Evolutionary conservation across 495 filamentous ascomycete species (phyloP).

Genomic region (Lophiostoma macrostomum): DNA sequence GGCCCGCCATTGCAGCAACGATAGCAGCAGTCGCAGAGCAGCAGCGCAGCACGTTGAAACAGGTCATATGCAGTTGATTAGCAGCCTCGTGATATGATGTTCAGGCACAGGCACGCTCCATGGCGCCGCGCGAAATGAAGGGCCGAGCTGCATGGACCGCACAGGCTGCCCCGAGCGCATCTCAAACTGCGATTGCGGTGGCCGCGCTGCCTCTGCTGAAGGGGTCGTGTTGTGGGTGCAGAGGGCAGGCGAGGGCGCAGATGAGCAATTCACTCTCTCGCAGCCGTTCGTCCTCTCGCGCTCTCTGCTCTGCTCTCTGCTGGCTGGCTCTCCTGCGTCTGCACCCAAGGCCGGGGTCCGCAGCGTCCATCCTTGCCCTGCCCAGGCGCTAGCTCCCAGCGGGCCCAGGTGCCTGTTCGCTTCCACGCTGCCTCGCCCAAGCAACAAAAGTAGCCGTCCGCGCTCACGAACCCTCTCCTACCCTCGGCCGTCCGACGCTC

Average conservation of each 20-base stretch:
- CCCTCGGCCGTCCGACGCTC: not conserved
- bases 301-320: no score
- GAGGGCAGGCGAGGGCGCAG: no score
- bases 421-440: not conserved
- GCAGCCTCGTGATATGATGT: constrained; percentile 14
- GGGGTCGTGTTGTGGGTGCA: no score
- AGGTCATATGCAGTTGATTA: constrained; percentile 1
- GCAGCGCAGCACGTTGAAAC: no score
- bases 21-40: not conserved
- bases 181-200: not conserved
- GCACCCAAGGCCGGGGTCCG: no score
- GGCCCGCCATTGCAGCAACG: no score
- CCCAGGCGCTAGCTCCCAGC: not conserved
- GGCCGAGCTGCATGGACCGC: not conserved
- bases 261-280: no score
- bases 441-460: not conserved
- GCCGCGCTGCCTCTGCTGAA: not conserved
- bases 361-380: not conserved
- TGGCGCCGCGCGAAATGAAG: constrained; percentile 3
- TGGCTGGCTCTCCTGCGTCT: no score
- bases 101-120: constrained; percentile 2
- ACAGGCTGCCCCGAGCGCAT: no score
- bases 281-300: no score
- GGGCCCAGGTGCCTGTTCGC: not conserved
- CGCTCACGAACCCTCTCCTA: not conserved